Evolutionary conservation across 169 alveolate genomes (phyloP), one percentile per base, ranked within the genome.

Genomic region (Perkinsus marinus): DNA sequence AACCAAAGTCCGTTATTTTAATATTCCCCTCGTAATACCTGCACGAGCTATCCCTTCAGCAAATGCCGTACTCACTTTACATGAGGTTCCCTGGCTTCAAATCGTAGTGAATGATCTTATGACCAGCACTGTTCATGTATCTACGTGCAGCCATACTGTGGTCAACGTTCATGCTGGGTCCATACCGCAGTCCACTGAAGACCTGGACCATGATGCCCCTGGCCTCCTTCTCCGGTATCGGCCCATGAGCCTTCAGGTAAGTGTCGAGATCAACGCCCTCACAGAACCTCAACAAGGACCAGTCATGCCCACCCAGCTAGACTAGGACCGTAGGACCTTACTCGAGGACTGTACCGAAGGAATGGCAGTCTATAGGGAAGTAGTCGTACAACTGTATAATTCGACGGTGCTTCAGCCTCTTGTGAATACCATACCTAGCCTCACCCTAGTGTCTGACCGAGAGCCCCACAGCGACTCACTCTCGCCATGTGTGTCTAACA

Each of bases 1-100:
- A 94, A 0, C 98, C 98, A 92, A 97, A 97, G 94, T 97, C 98
- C 39, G 98, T 94, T 6, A 97, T 95, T 94, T 97, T 97, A 0
- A 96, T 93, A 91, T 96, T 96, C 90, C 97, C 96, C 91, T 95
- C 95, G 93, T 97, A 96, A 89, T 96, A 95, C 79, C 79, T 57
- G 79, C 34, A 16, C 5, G 7, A 57, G 36, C 34, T 57, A 30
- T 16, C 22, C 79, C 5, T 2, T 2, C 36, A 57, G 26, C 3
- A 30, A 30, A 57, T 5, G 26, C 79, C 79, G n/a, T 26, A 57
- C 7, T 30, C 79, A 16, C 34, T 19, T 26, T 5, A 57, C 46
- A 97, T 90, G n/a, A 97, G 96, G 92, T 97, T 97, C 92, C 95
- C 94, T 0, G 98, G 98, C 93, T 97, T 97, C 91, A 97, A 92